Evolutionary conservation across 2,329 filamentous ascomycete genomes (phyloP).

Genomic region (Botrytis deweyae): DNA sequence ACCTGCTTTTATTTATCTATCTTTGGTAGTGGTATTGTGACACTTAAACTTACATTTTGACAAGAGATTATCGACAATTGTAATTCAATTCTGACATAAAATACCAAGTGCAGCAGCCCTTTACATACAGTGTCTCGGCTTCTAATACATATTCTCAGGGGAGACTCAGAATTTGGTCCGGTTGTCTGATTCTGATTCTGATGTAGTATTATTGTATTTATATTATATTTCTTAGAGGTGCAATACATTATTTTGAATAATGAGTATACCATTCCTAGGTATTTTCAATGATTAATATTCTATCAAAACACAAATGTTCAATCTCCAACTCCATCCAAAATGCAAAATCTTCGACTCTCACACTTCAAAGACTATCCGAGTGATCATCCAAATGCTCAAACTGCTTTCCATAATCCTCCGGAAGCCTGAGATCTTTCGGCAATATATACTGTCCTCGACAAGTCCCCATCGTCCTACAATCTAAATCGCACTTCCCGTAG

Average conservation of each 20-base stretch:
- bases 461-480: constrained; percentile 26
- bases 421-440: constrained; percentile 28
- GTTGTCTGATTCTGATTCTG: neutral
- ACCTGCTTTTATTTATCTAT: neutral
- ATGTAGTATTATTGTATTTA: neutral
- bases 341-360: neutral
- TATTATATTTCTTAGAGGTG: neutral
- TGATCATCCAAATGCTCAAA: constrained; percentile 1
- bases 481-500: constrained; percentile 32
- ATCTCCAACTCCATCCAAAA: neutral
- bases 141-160: no score
- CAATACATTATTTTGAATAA: neutral
- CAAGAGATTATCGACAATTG: neutral
- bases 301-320: neutral
- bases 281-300: neutral
- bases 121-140: neutral
- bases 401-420: constrained; percentile 23
- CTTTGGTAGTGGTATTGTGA: neutral
- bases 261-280: neutral
- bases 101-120: neutral
- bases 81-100: neutral
- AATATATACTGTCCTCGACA: constrained; percentile 31
- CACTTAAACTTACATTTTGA: neutral
- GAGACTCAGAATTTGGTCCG: no score
- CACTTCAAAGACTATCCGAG: neutral